A percentile compares a stretch with the other conserved stretches of the same genome.
These are phyloP conservation scores for Coniochaeta pulveracea DNA, from an alignment of 2,329 filamentous ascomycete genomes.

Conservation along the genomic window DNA sequence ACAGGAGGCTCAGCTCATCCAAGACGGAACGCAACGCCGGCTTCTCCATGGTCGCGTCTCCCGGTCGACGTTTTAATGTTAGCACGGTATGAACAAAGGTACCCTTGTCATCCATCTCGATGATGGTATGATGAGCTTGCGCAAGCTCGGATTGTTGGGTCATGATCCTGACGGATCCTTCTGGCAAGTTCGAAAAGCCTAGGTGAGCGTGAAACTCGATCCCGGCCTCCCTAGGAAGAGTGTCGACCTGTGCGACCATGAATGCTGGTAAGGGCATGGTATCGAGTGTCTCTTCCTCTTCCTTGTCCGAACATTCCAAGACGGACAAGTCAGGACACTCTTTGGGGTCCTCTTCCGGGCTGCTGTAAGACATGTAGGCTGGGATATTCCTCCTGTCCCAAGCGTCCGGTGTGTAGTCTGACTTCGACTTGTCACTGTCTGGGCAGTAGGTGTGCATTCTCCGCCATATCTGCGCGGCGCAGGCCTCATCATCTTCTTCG, in stretches of 20 bases:
- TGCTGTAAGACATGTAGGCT: conserved; percentile 29
- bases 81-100: conserved; percentile 1
- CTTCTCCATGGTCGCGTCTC: conserved; percentile 1
- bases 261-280: conserved; percentile 45
- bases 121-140: not conserved
- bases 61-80: not conserved
- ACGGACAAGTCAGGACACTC: conserved; percentile 40
- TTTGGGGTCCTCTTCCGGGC: conserved; percentile 12
- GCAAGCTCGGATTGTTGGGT: not conserved
- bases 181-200: conserved; percentile 34
- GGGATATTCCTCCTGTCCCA: conserved; percentile 56
- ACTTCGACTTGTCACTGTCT: too few relatives aligned
- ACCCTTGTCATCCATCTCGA: not conserved
- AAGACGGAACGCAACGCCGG: not conserved
- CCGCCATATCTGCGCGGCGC: too few relatives aligned
- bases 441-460: too few relatives aligned
- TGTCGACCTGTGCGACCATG: conserved; percentile 64
- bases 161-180: conserved; percentile 5
- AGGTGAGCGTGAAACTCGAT: conserved; percentile 77
- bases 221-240: conserved; percentile 59
- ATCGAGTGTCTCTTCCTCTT: conserved; percentile 5
- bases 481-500: conserved; percentile 37
- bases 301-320: too few relatives aligned
- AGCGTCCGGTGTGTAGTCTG: too few relatives aligned
- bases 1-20: conserved; percentile 4